phyloP scores from a whole-genome alignment of 2,329 filamentous ascomycete genomes.

The Sporothrix brasiliensis region DNA sequence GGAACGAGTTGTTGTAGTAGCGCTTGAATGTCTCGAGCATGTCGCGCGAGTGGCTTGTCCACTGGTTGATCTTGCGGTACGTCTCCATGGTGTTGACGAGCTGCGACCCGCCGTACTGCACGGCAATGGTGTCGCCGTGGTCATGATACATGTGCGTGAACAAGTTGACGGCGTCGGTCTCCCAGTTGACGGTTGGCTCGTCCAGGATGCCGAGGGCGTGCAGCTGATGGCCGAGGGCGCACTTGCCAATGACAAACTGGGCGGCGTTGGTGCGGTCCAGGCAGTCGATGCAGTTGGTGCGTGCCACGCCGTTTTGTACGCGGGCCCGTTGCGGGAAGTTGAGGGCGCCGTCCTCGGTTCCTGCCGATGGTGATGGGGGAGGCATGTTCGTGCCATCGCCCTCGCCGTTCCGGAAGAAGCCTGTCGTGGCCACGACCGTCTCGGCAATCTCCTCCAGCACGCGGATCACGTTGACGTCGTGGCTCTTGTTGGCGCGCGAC shows the following conservation, averaged over 20 bases:
- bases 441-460: constrained; percentile 89
- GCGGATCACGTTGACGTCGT: constrained; percentile 91
- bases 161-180: constrained; percentile 92
- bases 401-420: constrained; percentile 94
- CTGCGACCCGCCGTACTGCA: constrained; percentile 96
- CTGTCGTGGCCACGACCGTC: constrained; percentile 79
- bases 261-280: constrained; percentile 96
- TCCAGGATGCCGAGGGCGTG: constrained; percentile 87
- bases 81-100: constrained; percentile 99
- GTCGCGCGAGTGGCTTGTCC: constrained; percentile 94
- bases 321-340: constrained; percentile 50
- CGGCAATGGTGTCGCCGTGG: constrained; percentile 95
- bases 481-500: constrained; percentile 89
- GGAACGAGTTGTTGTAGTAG: constrained; percentile 96
- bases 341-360: neutral
- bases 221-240: constrained; percentile 87
- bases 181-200: constrained; percentile 77
- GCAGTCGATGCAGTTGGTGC: constrained; percentile 98
- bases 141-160: constrained; percentile 99
- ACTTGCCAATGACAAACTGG: constrained; percentile 96
- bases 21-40: constrained; percentile 99
- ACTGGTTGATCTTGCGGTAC: constrained; percentile 98
- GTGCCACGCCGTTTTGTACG: constrained; percentile 87
- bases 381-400: constrained; percentile 55
- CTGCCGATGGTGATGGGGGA: neutral